Evolutionary conservation across 306 rosid genomes (phyloP), one percentile per base, ranked within the genome.

Genomic region (Amphicarpaea edgeworthii): DNA sequence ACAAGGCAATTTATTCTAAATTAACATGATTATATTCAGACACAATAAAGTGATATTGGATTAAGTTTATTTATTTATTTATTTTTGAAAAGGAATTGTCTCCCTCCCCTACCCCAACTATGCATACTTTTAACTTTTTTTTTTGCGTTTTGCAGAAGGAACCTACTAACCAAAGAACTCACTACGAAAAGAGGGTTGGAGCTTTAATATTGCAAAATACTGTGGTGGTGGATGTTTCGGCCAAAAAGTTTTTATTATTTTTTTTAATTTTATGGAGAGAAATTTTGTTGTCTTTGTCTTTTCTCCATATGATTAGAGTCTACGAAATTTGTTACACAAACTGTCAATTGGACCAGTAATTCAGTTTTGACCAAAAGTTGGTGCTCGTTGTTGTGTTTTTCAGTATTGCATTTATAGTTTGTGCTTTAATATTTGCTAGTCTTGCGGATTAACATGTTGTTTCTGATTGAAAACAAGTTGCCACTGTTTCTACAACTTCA

Each of bases 111-210:
- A 3, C 37, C 37, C 37, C 37, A 30, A 30, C 37, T 7, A 3
- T 30, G 37, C 37, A 6, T 30, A 1, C 37, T 4, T 30, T 0
- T 30, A 30, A 30, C 37, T 30, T 30, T 30, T 30, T n/a, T 24
- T 30, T 30, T 30, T 73, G 42, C 49, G 17, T 72, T 73, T 58
- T 83, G 79, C 74, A 75, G 84, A 43, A 42, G 53, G 80, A 69
- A 59, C 67, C 85, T 37, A 70, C 64, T 45, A 73, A 42, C 14
- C 23, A 3, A 50, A 10, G 49, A 42, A 59, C 3, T 70, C 20
- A 23, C 3, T 14, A 8, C 10, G 47, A 68, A 15, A 68, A 78
- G 47, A 62, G 32, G 26, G 46, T 47, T 55, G 49, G 72, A 63
- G 78, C 43, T 74, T 74, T 74, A 43, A 45, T 77, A 64, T 17